Base-by-base conservation (phyloP, 805 yeast species). In the Sporopachydermia quercuum region DNA sequence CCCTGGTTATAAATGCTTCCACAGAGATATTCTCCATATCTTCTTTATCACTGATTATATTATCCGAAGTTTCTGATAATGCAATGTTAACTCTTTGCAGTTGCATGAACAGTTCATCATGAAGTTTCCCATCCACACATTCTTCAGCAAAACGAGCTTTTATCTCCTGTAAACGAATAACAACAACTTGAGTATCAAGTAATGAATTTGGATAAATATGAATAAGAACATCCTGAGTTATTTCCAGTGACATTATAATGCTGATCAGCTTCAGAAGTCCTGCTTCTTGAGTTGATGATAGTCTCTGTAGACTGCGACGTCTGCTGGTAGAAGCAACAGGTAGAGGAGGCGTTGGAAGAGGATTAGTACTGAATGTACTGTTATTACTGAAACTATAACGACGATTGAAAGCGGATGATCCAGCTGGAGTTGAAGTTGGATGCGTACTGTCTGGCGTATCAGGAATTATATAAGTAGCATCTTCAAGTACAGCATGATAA, bases 201-300 rank as follows among this genome's bases (percentile, higher is more conserved):
- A 89, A 67, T 5, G 91, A 74, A 34, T 85, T 78, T 1, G 98
- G 97, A 50, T 80, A 87, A 0, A 86, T 68, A 40, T 79, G 85
- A 1, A 78, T 44, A n/a, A 23, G 30, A 23, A 23, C n/a, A 23
- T 23, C 30, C 8, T 23, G 13, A 8, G 13, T 8, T 8, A 23
- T 23, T n/a, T 23, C 30, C 30, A 23, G 30, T n/a, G 30, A 23
- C 30, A 8, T n/a, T 8, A 23, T n/a, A 8, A 23, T n/a, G n/a
- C n/a, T n/a, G n/a, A n/a, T n/a, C n/a, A n/a, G n/a, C n/a, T n/a
- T n/a, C n/a, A n/a, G n/a, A n/a, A n/a, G n/a, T n/a, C n/a, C n/a
- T n/a, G n/a, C n/a, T n/a, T n/a, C n/a, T n/a, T n/a, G n/a, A n/a
- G n/a, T n/a, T 23, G 8, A 8, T 23, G 8, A 8, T 8, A 23